A percentile compares a stretch with the other conserved stretches of the same genome.
Evolutionary conservation across 2,329 filamentous ascomycete species (phyloP).

Genomic region (Catunica adiposa): DNA sequence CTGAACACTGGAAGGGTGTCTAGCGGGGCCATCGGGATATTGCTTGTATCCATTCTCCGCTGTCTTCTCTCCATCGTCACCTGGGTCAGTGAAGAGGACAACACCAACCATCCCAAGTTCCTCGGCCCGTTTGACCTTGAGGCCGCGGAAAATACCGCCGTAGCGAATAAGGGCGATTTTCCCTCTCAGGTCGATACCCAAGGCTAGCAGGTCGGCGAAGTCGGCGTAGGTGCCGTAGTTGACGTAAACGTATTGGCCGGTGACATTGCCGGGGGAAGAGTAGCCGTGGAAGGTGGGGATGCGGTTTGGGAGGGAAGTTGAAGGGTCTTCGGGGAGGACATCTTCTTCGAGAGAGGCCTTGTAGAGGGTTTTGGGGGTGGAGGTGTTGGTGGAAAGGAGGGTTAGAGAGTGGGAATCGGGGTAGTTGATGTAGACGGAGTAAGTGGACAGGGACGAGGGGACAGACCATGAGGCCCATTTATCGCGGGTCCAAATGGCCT

Average conservation of each 20-base stretch:
- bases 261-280: conserved; percentile 82
- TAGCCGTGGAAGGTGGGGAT: conserved; percentile 92
- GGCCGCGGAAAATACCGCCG: conserved; percentile 68
- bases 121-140: conserved; percentile 86
- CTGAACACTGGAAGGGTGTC: conserved; percentile 79
- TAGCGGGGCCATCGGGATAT: conserved; percentile 75
- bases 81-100: conserved; percentile 74
- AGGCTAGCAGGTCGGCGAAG: conserved; percentile 62
- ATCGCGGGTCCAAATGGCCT: conserved; percentile 59
- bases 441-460: conserved; percentile 45
- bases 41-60: conserved; percentile 62
- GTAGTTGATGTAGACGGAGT: conserved; percentile 66
- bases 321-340: conserved; percentile 65
- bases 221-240: conserved; percentile 83
- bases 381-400: conserved; percentile 21
- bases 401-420: conserved; percentile 43
- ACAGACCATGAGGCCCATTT: conserved; percentile 59
- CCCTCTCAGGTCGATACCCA: conserved; percentile 59
- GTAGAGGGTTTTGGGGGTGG: conserved; percentile 39
- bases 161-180: conserved; percentile 83
- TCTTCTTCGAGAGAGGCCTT: conserved; percentile 74
- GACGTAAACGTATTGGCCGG: conserved; percentile 69
- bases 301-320: conserved; percentile 51
- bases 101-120: conserved; percentile 79
- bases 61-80: conserved; percentile 69